These are phyloP conservation scores for Xanthoceras sorbifolium DNA, from an alignment of 345 rosid species.

Conservation along the genomic window DNA sequence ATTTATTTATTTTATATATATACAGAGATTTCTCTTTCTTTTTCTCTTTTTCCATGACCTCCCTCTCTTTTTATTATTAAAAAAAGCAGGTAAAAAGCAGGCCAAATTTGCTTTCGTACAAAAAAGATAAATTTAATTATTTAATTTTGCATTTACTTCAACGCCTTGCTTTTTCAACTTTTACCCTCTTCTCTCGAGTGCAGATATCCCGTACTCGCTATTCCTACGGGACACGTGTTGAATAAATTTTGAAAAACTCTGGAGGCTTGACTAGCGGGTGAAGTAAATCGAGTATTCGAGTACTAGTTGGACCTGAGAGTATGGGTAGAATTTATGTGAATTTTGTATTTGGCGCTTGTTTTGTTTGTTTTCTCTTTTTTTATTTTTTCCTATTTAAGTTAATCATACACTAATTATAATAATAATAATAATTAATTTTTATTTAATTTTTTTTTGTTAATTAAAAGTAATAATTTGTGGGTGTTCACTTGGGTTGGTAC, in stretches of 20 bases:
- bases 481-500: neutral
- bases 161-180: neutral
- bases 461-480: neutral
- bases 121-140: slow-evolving; percentile 12
- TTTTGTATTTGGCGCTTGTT: slow-evolving; percentile 24
- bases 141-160: slow-evolving; percentile 23
- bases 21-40: too few relatives aligned
- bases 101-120: slow-evolving; percentile 25
- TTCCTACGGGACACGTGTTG: neutral
- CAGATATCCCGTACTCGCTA: neutral
- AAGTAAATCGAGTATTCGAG: neutral
- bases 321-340: neutral
- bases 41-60: slow-evolving; percentile 4
- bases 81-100: slow-evolving; percentile 29
- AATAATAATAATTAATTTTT: too few relatives aligned
- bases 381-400: neutral
- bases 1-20: neutral
- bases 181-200: neutral
- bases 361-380: neutral
- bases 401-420: slow-evolving; percentile 8
- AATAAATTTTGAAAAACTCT: neutral
- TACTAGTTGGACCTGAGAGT: neutral
- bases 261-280: neutral
- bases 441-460: too few relatives aligned
- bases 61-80: neutral